Conservation (phyloP, 2,329 filamentous ascomycete species). For the Talaromyces sp. region DNA sequence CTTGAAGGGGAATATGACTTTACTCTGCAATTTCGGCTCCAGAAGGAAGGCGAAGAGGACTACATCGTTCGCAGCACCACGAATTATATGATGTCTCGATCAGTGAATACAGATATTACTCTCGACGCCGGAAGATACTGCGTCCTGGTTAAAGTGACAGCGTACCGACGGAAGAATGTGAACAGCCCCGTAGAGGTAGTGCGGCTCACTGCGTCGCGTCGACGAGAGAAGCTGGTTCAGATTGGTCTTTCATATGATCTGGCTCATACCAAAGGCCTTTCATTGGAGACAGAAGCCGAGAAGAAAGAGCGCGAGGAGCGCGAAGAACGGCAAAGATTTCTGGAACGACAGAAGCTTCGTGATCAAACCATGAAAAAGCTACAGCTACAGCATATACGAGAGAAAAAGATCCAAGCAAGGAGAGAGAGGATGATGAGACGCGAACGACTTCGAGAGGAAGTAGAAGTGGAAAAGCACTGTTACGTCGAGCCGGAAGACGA, state of each 20-base stretch:
- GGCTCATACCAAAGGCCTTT: conserved; percentile 44
- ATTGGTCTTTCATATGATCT: conserved; percentile 47
- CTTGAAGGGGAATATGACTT: conserved; percentile 57
- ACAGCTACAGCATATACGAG: conserved; percentile 41
- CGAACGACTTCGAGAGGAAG: conserved; percentile 15
- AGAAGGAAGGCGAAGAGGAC: conserved; percentile 58
- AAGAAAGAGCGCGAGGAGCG: conserved; percentile 35
- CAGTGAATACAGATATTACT: conserved; percentile 71
- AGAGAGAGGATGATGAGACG: conserved; percentile 31
- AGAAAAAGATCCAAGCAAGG: conserved; percentile 35
- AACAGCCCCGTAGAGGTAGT: conserved; percentile 65
- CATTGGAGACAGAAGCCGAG: conserved; percentile 35
- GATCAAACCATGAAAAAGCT: conserved; percentile 38
- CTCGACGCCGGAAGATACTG: conserved; percentile 72
- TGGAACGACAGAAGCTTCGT: conserved; percentile 36
- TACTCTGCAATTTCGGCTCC: conserved; percentile 56
- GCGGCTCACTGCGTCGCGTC: conserved; percentile 58
- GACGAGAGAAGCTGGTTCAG: conserved; percentile 66
- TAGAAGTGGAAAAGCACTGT: background rate
- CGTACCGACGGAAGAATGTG: conserved; percentile 53
- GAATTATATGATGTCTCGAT: conserved; percentile 64
- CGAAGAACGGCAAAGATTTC: conserved; percentile 32
- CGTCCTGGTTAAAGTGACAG: conserved; percentile 71
- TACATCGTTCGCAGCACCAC: conserved; percentile 57
- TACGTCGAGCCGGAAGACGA: conserved; percentile 2